phyloP scores from a whole-genome alignment of 1,284 basidiomycete genomes.

The Malassezia cuniculi region DNA sequence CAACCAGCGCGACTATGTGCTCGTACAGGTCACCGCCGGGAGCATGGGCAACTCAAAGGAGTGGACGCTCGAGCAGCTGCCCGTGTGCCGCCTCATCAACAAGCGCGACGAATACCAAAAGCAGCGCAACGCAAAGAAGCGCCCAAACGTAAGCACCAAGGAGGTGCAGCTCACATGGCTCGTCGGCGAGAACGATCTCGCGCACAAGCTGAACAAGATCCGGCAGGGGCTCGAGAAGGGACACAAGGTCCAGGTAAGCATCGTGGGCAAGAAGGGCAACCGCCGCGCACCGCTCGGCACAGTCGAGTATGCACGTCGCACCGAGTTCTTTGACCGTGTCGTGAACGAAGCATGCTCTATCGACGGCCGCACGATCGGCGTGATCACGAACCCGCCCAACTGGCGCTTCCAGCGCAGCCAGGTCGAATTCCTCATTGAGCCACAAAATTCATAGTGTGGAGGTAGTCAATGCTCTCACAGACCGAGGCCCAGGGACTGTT shows the following conservation, averaged over 20 bases:
- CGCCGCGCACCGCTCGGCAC: slow-evolving; percentile 8
- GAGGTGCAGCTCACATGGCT: slow-evolving; percentile 32
- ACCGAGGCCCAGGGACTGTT: neutral
- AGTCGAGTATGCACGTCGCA: slow-evolving; percentile 3
- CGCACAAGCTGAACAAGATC: slow-evolving; percentile 25
- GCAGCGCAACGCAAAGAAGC: slow-evolving; percentile 16
- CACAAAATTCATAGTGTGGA: neutral
- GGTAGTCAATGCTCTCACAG: too few relatives aligned
- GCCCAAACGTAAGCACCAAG: slow-evolving; percentile 10
- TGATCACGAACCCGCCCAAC: slow-evolving; percentile 1
- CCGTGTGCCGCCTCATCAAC: slow-evolving; percentile 46
- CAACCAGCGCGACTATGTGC: slow-evolving; percentile 23
- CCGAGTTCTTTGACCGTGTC: slow-evolving; percentile 1
- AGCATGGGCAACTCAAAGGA: neutral
- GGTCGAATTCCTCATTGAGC: slow-evolving; percentile 3
- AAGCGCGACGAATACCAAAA: slow-evolving; percentile 45
- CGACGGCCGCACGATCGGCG: neutral
- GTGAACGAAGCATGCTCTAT: slow-evolving; percentile 1
- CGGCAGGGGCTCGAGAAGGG: slow-evolving; percentile 19
- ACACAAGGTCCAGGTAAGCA: slow-evolving; percentile 5
- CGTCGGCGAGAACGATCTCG: slow-evolving; percentile 25
- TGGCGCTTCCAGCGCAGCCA: slow-evolving; percentile 8
- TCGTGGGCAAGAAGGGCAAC: slow-evolving; percentile 15
- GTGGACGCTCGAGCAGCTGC: slow-evolving; percentile 18
- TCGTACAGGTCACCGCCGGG: slow-evolving; percentile 27